These are phyloP conservation scores for Naganishia albida DNA, from an alignment of 1,284 basidiomycete species.

Conservation along the genomic window DNA sequence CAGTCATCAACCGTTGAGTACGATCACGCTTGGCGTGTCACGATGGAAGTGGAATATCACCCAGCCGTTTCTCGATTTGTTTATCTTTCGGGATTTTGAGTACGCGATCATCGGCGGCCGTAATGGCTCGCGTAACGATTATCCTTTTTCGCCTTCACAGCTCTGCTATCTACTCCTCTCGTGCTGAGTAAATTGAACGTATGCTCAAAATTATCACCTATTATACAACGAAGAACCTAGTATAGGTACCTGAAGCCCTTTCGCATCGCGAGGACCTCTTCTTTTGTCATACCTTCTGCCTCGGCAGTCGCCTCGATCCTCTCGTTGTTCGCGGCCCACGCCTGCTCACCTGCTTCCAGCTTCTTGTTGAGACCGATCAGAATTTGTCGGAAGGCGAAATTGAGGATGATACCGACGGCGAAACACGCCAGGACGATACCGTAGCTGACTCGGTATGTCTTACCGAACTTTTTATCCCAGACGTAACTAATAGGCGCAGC, in stretches of 20 bases:
- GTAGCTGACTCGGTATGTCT: constrained; percentile 47
- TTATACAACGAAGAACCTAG: background rate
- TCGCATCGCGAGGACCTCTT: background rate
- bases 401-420: constrained; percentile 41
- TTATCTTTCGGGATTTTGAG: constrained; percentile 14
- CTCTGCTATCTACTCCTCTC: no score
- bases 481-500: constrained; percentile 12
- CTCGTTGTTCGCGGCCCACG: constrained; percentile 35
- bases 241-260: constrained; percentile 11
- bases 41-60: constrained; percentile 24
- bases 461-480: constrained; percentile 40
- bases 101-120: background rate
- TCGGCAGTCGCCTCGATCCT: constrained; percentile 3
- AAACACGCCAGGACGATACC: constrained; percentile 44
- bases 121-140: no score
- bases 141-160: no score
- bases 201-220: background rate
- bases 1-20: no score
- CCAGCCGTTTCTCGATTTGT: constrained; percentile 19
- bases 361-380: constrained; percentile 44
- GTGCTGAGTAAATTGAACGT: no score
- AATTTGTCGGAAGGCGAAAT: constrained; percentile 42
- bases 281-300: constrained; percentile 7
- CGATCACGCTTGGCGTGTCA: background rate
- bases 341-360: constrained; percentile 43